Base-by-base conservation (phyloP, 257 asterid species). In the Thymus quinquecostatus region DNA sequence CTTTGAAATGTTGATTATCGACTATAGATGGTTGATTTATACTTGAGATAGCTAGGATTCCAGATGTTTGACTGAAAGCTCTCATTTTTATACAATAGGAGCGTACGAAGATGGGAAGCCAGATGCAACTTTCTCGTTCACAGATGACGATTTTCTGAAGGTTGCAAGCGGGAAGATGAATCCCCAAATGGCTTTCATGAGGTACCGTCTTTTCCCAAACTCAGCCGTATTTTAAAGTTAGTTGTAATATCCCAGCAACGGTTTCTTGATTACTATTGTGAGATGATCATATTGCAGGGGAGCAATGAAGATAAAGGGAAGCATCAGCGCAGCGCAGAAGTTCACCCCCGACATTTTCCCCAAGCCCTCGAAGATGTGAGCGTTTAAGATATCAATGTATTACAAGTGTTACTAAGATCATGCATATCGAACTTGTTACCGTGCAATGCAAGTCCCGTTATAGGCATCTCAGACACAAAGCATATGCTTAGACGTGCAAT, bases 291-390 rank as follows among this genome's bases (percentile, higher is more conserved):
- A 69, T 59, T 77, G 66, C 72, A 92, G 97, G 87, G 98, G 98
- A 14, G 89, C 93, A 0, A 90, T 92, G 84, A 92, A 84, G 88
- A 84, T 92, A 34, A 90, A 88, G 82, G 98, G 98, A 0, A 92
- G 97, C 59, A 81, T 92, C 60, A 90, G 92, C 21, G 98, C 98
- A 9, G 98, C 98, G 0, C 95, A 82, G 85, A 92, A 92, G 70
- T 92, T 92, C 75, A 90, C 98, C 1, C 98, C 97, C 2, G 97
- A 90, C 70, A 92, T 92, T 60, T 92, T 92, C 85, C 98, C 98
- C 10, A 92, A 90, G 86, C 97, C 96, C n/a, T 86, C 98, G 1
- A 92, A 92, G 87, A 64, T 92, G 92, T 92, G 96, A 92, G 75
- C 83, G 30, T 53, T 69, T 80, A 55, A 47, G 61, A 45, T 63